A percentile compares a stretch with the other conserved stretches of the same genome.
phyloP scores from a whole-genome alignment of 805 yeast species.

The Starmera pachycereana region DNA sequence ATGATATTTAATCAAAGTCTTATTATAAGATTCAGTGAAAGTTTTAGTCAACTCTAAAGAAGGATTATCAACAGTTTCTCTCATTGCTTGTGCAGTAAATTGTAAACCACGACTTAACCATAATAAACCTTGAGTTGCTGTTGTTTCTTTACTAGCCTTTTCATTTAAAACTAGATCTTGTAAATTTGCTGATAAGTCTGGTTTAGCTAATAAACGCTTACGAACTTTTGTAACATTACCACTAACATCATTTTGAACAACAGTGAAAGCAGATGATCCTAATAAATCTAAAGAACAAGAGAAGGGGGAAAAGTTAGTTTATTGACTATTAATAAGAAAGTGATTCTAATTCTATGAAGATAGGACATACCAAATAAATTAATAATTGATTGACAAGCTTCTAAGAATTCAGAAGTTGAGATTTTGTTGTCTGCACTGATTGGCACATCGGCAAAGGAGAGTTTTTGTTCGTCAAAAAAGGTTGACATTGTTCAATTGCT shows the following conservation, averaged over 20 bases:
- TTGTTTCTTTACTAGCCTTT: constrained; percentile 49
- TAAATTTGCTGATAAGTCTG: constrained; percentile 53
- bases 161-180: constrained; percentile 73
- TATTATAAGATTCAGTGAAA: constrained; percentile 75
- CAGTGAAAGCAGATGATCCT: constrained; percentile 76
- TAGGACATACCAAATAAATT: constrained; percentile 66
- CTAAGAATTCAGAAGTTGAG: constrained; percentile 66
- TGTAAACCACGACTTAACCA: constrained; percentile 83
- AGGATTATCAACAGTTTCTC: constrained; percentile 62
- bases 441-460: constrained; percentile 68
- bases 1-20: constrained; percentile 75
- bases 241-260: constrained; percentile 79
- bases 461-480: constrained; percentile 71
- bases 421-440: constrained; percentile 48
- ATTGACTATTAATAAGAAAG: too few species aligned
- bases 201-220: constrained; percentile 52
- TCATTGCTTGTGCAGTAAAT: constrained; percentile 85
- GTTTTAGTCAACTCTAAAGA: constrained; percentile 56
- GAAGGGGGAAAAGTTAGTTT: constrained; percentile 2
- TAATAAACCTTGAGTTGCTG: constrained; percentile 83
- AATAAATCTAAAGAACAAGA: constrained; percentile 50
- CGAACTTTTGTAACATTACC: constrained; percentile 78
- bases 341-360: too few species aligned
- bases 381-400: constrained; percentile 76
- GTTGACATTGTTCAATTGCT: constrained; percentile 40